Conservation (phyloP, 1,139 yeast genomes). For the Hyphopichia burtonii region DNA sequence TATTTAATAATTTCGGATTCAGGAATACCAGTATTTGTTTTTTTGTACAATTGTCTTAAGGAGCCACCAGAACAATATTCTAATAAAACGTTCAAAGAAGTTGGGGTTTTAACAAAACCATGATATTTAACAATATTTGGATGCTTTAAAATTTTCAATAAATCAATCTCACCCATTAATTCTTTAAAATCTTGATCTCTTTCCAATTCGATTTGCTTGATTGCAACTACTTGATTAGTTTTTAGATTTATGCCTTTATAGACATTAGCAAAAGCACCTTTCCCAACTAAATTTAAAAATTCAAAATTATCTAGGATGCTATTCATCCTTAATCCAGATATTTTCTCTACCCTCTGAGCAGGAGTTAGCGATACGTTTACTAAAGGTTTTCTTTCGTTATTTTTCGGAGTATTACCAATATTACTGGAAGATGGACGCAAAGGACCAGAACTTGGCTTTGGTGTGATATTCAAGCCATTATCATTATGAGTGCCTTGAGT, state of each 20-base stretch:
- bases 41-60: constrained; percentile 63
- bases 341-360: constrained; percentile 50
- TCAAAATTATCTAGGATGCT: constrained; percentile 55
- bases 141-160: constrained; percentile 79
- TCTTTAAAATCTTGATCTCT: constrained; percentile 44
- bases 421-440: constrained; percentile 3
- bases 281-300: constrained; percentile 76
- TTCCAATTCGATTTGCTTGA: constrained; percentile 73
- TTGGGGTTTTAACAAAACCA: constrained; percentile 75
- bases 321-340: constrained; percentile 34
- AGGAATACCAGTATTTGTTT: constrained; percentile 51
- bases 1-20: constrained; percentile 62
- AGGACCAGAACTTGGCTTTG: neutral
- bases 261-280: constrained; percentile 94
- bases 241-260: constrained; percentile 71
- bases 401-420: constrained; percentile 15
- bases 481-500: neutral
- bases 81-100: constrained; percentile 68
- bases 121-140: constrained; percentile 86
- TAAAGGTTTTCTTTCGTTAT: constrained; percentile 28
- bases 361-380: constrained; percentile 53
- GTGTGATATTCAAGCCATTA: neutral
- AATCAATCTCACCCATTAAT: constrained; percentile 80
- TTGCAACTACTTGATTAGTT: constrained; percentile 75
- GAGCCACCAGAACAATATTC: constrained; percentile 86